Percentiles rank a stretch among this genome's conserved stretches.
Evolutionary conservation across 2,329 filamentous ascomycete genomes (phyloP).

Genomic region (Epichloe typhina): DNA sequence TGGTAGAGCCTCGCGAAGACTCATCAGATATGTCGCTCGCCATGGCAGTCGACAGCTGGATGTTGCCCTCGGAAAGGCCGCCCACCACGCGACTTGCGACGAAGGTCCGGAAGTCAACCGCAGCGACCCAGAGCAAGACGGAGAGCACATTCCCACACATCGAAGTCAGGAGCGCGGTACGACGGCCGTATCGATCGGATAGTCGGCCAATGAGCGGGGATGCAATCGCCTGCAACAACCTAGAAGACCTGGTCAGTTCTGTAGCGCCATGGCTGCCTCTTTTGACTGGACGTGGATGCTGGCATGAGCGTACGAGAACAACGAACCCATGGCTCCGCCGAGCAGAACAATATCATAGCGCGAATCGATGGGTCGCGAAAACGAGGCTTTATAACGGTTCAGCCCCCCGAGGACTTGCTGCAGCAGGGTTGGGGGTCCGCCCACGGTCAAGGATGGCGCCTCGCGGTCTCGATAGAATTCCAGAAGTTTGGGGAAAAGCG

Average conservation of each 20-base stretch:
- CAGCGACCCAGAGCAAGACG: slow-evolving; percentile 86
- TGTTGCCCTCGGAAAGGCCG: slow-evolving; percentile 89
- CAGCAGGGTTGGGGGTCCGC: slow-evolving; percentile 53
- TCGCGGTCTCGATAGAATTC: slow-evolving; percentile 91
- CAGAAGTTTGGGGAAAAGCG: slow-evolving; percentile 86
- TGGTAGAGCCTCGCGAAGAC: slow-evolving; percentile 70
- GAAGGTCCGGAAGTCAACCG: slow-evolving; percentile 91
- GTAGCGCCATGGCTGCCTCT: neutral
- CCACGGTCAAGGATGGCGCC: slow-evolving; percentile 32
- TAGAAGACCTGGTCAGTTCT: slow-evolving; percentile 19
- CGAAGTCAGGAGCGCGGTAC: slow-evolving; percentile 74
- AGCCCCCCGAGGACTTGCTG: slow-evolving; percentile 70
- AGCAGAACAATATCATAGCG: slow-evolving; percentile 95
- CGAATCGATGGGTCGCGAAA: slow-evolving; percentile 84
- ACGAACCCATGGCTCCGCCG: slow-evolving; percentile 80
- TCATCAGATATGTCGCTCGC: slow-evolving; percentile 92
- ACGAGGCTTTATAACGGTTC: slow-evolving; percentile 89
- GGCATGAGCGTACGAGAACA: slow-evolving; percentile 51
- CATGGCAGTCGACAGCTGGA: slow-evolving; percentile 91
- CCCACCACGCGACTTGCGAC: slow-evolving; percentile 86
- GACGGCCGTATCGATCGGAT: slow-evolving; percentile 77
- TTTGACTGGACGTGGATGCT: neutral
- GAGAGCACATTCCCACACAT: slow-evolving; percentile 91
- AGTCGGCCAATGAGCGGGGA: slow-evolving; percentile 83
- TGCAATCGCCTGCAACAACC: slow-evolving; percentile 79